These are phyloP conservation scores for Candida pini DNA, from an alignment of 805 yeast genomes.

Conservation along the genomic window DNA sequence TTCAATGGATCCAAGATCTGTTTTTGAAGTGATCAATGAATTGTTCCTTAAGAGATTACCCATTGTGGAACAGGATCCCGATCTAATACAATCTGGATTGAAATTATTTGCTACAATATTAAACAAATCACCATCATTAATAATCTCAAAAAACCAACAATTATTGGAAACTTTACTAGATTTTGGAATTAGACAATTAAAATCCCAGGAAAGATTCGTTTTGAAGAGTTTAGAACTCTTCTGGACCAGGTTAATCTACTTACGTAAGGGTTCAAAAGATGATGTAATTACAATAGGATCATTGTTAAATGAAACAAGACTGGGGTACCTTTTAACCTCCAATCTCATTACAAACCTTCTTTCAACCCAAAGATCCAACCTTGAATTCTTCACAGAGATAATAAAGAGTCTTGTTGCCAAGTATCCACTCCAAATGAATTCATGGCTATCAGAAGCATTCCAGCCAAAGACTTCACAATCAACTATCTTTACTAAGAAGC, in stretches of 20 bases:
- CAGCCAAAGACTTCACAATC: constrained; percentile 25
- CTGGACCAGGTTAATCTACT: constrained; percentile 46
- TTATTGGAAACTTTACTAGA: constrained; percentile 21
- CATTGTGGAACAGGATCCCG: constrained; percentile 48
- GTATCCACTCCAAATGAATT: constrained; percentile 35
- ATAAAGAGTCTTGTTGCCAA: constrained; percentile 35
- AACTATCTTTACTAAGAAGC: constrained; percentile 46
- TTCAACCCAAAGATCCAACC: constrained; percentile 50
- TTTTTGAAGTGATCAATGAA: constrained; percentile 32
- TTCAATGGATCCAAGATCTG: constrained; percentile 25
- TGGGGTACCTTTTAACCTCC: constrained; percentile 30
- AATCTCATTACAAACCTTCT: constrained; percentile 38
- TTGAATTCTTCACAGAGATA: constrained; percentile 53
- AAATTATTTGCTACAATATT: constrained; percentile 46
- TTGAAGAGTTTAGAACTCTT: constrained; percentile 47
- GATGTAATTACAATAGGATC: constrained; percentile 30
- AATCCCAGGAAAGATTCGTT: constrained; percentile 49
- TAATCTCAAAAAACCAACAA: constrained; percentile 27
- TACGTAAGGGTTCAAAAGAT: constrained; percentile 37
- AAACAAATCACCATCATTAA: constrained; percentile 42
- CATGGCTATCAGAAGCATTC: constrained; percentile 39
- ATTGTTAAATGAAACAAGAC: constrained; percentile 25
- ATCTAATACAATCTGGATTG: constrained; percentile 46
- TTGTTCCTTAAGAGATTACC: constrained; percentile 33
- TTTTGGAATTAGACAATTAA: constrained; percentile 35